Base-by-base conservation (phyloP, 495 filamentous ascomycete species). In the Daldinia bambusicola region DNA sequence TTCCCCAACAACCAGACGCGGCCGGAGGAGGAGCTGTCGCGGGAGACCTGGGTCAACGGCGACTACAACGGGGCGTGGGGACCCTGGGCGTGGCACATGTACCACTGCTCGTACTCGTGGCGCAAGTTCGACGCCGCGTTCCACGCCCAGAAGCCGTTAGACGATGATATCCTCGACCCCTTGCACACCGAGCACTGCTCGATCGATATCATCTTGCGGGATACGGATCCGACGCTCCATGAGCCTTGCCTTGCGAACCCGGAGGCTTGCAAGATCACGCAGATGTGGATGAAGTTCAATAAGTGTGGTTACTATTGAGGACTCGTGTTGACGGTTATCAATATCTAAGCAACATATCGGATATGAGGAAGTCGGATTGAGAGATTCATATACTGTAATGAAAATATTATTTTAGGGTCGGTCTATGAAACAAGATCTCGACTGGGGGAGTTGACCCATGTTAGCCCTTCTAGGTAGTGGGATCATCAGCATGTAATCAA, bases 241-340 rank as follows among this genome's bases (percentile, higher is more conserved):
- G 43, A 18, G 2, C 43, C 43, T 10, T 48, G 43, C 5, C 43
- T 48, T 22, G 38, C 16, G 59, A 38, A 61, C 26, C 59, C 59
- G 4, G 43, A 40, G 7, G 50, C 43, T 20, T 61, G 59, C 18
- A 41, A 52, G n/a, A 61, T 61, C 18, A 52, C 59, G 8, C 59
- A 61, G 32, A 61, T 61, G 59, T 61, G 59, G 59, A 51, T 61
- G 43, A 61, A 61, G 59, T 52, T 61, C 10, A 52, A 61, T n/a
- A 61, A 61, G 12, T 61, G 59, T 8, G 59, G 59, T 12, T 61
- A 61, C 6, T 61, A 61, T 13, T 61, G 32, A 52, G n/a, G n/a
- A 52, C 2, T 2, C 16, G 1, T 18, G 18, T 45, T 16, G 40
- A 2, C 16, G 2, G n/a, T 43, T 2, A 16, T 43, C 9, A 18